phyloP scores from a whole-genome alignment of 345 rosid species.

The Noccaea bulbosa region DNA sequence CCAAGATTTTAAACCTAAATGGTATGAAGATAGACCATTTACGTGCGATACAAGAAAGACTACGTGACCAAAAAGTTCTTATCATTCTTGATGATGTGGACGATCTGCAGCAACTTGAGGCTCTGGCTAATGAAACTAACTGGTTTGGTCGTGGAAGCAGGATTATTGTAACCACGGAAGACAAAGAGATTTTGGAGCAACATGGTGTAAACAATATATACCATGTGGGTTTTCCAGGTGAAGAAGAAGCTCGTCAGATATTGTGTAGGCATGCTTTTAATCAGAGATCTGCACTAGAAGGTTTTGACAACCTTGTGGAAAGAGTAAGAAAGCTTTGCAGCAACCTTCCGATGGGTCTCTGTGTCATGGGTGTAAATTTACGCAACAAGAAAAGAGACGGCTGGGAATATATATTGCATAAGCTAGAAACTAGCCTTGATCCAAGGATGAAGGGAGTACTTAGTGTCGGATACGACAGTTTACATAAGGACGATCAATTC shows the following conservation, averaged over 20 bases:
- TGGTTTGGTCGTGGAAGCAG: slow-evolving; percentile 20
- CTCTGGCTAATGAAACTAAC: background rate
- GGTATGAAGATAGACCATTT: background rate
- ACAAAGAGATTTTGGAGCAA: slow-evolving; percentile 1
- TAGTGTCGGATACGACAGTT: no score
- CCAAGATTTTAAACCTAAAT: background rate
- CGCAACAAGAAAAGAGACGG: background rate
- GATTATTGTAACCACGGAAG: background rate
- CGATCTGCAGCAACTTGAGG: background rate
- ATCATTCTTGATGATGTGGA: slow-evolving; percentile 9
- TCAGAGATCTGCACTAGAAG: background rate
- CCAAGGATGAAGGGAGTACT: background rate
- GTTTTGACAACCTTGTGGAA: background rate
- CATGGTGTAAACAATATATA: background rate
- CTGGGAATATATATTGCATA: slow-evolving; percentile 18
- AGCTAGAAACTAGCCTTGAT: slow-evolving; percentile 14
- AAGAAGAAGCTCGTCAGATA: background rate
- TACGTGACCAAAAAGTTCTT: background rate
- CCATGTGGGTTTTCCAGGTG: background rate
- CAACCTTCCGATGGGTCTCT: slow-evolving; percentile 4
- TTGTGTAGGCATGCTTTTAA: background rate
- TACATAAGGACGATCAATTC: no score
- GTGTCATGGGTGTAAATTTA: slow-evolving; percentile 3
- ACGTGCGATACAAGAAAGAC: background rate
- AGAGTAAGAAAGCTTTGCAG: background rate